Base-by-base conservation (phyloP, 2,329 filamentous ascomycete genomes). In the Fusarium verticillioides region DNA sequence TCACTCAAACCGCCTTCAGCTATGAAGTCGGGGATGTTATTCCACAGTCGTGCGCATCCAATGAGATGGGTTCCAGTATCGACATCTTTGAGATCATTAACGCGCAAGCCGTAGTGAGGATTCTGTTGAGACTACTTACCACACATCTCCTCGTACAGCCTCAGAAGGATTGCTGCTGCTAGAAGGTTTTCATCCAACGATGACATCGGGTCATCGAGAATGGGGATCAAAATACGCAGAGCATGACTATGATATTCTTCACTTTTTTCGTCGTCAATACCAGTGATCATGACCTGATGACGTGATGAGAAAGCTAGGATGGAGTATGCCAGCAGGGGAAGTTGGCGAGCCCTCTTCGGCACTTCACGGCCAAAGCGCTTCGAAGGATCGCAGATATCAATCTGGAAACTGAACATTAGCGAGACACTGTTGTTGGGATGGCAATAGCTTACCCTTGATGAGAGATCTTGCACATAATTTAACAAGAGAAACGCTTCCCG, bases 211-310 rank as follows among this genome's bases (percentile, higher is more conserved):
- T 83, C 77, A 36, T 81, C 77, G 19, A 82, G 80, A 1, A 82
- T 76, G 15, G 81, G 78, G 9, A 85, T 79, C 5, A 85, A 78
- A 53, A 84, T 79, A 23, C 80, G 78, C 21, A 85, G 79, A 36
- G 83, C 84, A 64, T 82, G 77, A 57, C 80, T 83, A 65, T 85
- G 84, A 63, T 85, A 85, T 23, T 80, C 74, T 2, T 83, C 78
- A 8, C 83, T 81, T 7, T 80, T 81, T 44, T 81, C 80, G 9
- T 77, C 70, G 9, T 75, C 43, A 2, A 66, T 30, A 9, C 69
- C 73, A 11, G 69, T 66, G 40, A 66, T 70, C 32, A 64, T 46
- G 42, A 68, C 70, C 2, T 76, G 42, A 15, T 79, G 77, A 13
- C 77, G 72, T 4, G 77, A 76, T 9, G 78, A 76, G 36, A 76